Base-by-base conservation (phyloP, 2,329 filamentous ascomycete genomes). In the Colletotrichum limetticola region DNA sequence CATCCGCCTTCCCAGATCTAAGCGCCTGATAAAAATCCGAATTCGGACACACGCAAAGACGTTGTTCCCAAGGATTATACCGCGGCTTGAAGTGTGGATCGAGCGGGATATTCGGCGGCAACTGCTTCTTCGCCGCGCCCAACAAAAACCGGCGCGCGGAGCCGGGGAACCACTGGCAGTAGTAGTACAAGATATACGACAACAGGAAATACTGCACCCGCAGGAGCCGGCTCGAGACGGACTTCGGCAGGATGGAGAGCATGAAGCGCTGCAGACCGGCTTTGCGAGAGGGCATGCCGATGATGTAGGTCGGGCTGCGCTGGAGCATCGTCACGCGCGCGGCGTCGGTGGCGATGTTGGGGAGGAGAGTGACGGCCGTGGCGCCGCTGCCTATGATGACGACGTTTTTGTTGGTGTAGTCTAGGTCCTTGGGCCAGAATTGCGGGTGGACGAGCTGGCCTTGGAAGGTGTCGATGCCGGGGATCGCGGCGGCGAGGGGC, bases 361-460 rank as follows among this genome's bases (percentile, higher is more conserved):
- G 92, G 1, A 94, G 80, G 1, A 93, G 83, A 1, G 92, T 93
- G 53, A 94, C 84, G 4, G 91, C 91, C 0, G 92, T 93, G 1
- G 92, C 92, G 19, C 91, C 92, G 49, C 86, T 89, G 22, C 93
- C 93, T 71, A 94, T 89, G 66, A 93, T 85, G 57, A 93, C 89
- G 26, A 94, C 84, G 22, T 89, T 87, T 78, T 94, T 93, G 80
- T 86, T 82, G 14, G 84, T 82, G 80, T 92, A 93, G 78, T 94
- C 89, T 55, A 92, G 83, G 68, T 92, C 85, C 68, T 91, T 84
- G 0, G 92, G 92, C 92, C 92, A 94, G 82, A 93, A 94, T 76
- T 95, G 93, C 1, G 93, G 92, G 74, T 94, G 92, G 1, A 93
- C 84, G 16, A 90, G 83, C 52, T 71, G 77, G 57, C 83, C 85